phyloP scores from a whole-genome alignment of 352 stramenopile species.

The Pythium grandisporangium region DNA sequence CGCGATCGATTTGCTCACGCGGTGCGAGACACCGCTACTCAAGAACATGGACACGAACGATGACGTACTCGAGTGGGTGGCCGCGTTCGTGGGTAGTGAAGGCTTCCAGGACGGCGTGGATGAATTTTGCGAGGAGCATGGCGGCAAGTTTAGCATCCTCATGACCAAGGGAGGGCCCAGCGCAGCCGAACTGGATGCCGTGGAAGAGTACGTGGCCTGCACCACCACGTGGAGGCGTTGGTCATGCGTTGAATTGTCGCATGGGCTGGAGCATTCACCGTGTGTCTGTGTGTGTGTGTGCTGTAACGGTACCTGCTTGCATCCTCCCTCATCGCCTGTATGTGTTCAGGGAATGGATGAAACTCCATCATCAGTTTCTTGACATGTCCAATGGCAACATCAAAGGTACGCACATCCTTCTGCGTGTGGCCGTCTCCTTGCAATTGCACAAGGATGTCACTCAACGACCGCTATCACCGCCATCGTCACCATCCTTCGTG shows the following conservation, averaged over 20 bases:
- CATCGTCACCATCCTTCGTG: no score
- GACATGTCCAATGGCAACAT: constrained; percentile 59
- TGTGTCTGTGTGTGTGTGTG: no score
- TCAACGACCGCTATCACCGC: no score
- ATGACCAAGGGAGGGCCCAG: constrained; percentile 50
- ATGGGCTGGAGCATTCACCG: no score
- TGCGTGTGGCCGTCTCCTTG: no score
- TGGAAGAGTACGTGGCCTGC: constrained; percentile 33
- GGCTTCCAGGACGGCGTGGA: constrained; percentile 54
- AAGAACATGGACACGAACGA: constrained; percentile 87
- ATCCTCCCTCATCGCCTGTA: no score
- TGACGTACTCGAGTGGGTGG: constrained; percentile 76
- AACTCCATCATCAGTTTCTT: constrained; percentile 63
- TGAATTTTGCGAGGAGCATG: constrained; percentile 50
- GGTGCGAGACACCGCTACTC: constrained; percentile 77
- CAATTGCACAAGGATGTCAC: no score
- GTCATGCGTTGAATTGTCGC: no score
- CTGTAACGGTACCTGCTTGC: no score
- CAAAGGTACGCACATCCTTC: constrained; percentile 30
- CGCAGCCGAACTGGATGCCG: constrained; percentile 40
- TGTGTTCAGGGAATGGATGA: constrained; percentile 42
- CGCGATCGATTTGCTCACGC: constrained; percentile 76
- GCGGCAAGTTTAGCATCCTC: constrained; percentile 50
- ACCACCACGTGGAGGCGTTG: no score
- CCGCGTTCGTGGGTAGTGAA: constrained; percentile 63